Evolutionary conservation across 2,329 filamentous ascomycete genomes (phyloP).

Genomic region (Neofusicoccum sp.): DNA sequence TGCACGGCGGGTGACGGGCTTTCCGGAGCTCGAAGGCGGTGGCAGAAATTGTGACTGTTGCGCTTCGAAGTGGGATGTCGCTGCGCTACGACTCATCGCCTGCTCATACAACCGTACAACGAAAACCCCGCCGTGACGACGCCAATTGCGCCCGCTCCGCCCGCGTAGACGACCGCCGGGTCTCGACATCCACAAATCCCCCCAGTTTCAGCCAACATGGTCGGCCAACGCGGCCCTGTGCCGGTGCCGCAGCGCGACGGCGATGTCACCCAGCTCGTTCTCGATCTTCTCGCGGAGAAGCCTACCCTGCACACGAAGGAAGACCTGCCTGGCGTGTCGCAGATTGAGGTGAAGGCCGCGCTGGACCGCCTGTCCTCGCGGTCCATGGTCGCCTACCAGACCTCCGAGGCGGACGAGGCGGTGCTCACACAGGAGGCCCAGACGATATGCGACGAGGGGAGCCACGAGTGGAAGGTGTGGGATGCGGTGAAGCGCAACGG

Average conservation of each 20-base stretch:
- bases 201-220: constrained; percentile 35
- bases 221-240: constrained; percentile 51
- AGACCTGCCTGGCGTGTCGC: constrained; percentile 49
- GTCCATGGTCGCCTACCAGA: constrained; percentile 85
- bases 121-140: background rate
- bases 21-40: constrained; percentile 9
- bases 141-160: constrained; percentile 9
- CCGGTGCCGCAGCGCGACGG: constrained; percentile 46
- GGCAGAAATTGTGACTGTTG: constrained; percentile 19
- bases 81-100: constrained; percentile 21
- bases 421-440: constrained; percentile 79
- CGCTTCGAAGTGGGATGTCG: constrained; percentile 11
- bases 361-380: constrained; percentile 83
- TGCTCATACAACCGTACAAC: background rate
- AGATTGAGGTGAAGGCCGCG: constrained; percentile 73
- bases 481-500: constrained; percentile 49
- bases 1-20: background rate
- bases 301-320: constrained; percentile 56
- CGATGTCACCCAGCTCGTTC: constrained; percentile 74
- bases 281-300: constrained; percentile 64
- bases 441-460: constrained; percentile 62
- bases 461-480: constrained; percentile 56
- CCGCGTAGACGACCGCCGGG: background rate
- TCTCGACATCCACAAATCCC: background rate
- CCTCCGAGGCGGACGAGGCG: constrained; percentile 77